Base-by-base conservation (phyloP, 495 filamentous ascomycete species). In the Aspergillus funiculosus region DNA sequence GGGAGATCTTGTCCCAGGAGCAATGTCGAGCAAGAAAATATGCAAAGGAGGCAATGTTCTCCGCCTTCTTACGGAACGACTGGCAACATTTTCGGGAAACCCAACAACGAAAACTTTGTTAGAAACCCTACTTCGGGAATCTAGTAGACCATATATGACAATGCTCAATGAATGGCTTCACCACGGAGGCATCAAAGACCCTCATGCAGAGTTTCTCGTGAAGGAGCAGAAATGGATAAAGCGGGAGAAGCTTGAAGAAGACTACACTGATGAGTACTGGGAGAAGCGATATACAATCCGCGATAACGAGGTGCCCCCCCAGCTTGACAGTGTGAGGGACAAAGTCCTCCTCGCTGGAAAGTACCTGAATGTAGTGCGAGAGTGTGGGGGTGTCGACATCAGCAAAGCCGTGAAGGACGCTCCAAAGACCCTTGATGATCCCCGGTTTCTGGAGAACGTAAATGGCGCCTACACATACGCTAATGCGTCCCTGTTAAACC, bases 121-220 rank as follows among this genome's bases (percentile, higher is more conserved):
- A 2, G 89, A 87, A 20, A 82, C 78, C 3, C 68, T 98, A 20
- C 63, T 98, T 32, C 74, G 86, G 28, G 92, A 97, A 63, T 85
- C 91, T 1, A 95, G 89, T 51, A 75, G 87, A 22, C 92, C 92
- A 0, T 98, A 98, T 53, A 95, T 97, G 92, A 77, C 74, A 17
- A 98, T 98, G 92, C 67, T 98, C 46, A 98, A 98, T 57, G 92
- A 97, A 60, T 98, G 92, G 94, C 64, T 98, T 17, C 92, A 98
- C 58, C 90, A 94, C 57, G 92, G 92, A 13, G 87, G 84, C 28
- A 97, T 98, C 60, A 86, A 82, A 59, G 92, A 98, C 62, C 89
- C 91, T 1, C 94, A 96, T 61, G 80, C 78, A 9, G 92, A 98
- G 60, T 98, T 98, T 57, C 67, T 98, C 27, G 82, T 98, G 50